phyloP scores from a whole-genome alignment of 1,139 yeast genomes.

The Scheffersomyces insectosa region DNA sequence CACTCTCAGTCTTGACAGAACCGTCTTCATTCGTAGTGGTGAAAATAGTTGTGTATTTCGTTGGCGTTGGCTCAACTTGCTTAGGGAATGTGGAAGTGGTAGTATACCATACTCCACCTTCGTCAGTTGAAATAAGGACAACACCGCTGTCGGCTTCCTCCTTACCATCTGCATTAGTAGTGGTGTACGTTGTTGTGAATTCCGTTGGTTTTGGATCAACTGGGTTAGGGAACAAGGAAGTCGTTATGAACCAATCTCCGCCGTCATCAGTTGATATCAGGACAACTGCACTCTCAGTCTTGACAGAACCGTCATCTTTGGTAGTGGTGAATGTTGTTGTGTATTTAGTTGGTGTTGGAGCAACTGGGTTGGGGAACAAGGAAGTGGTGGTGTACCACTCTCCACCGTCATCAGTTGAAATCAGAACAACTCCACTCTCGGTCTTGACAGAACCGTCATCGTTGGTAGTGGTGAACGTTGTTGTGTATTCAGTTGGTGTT shows the following conservation, averaged over 20 bases:
- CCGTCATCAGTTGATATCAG: neutral
- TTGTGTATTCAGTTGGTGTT: slow-evolving; percentile 18
- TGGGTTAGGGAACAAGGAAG: too few species aligned
- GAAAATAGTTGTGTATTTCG: slow-evolving; percentile 20
- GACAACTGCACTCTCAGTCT: neutral
- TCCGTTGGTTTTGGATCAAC: slow-evolving; percentile 11
- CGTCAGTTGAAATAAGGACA: neutral
- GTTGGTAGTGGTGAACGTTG: slow-evolving; percentile 16
- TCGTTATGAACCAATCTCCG: neutral
- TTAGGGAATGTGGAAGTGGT: too few species aligned
- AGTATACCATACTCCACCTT: neutral
- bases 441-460: slow-evolving; percentile 17
- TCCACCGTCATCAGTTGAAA: slow-evolving; percentile 13
- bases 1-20: slow-evolving; percentile 14
- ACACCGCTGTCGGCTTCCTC: too few species aligned
- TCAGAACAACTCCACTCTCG: slow-evolving; percentile 14
- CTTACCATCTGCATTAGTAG: slow-evolving; percentile 19
- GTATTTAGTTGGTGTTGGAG: slow-evolving; percentile 13
- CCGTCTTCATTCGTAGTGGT: slow-evolving; percentile 18
- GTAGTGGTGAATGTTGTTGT: slow-evolving; percentile 19
- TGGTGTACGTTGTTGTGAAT: slow-evolving; percentile 18
- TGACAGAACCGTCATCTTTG: slow-evolving; percentile 13
- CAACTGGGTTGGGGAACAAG: too few species aligned
- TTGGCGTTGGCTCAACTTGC: slow-evolving; percentile 7
- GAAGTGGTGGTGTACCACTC: too few species aligned